Percentiles rank a stretch among this genome's conserved stretches.
These are phyloP conservation scores for Linnemannia schmuckeri DNA, from an alignment of 192 early-diverging fungal genomes.

Conservation along the genomic window DNA sequence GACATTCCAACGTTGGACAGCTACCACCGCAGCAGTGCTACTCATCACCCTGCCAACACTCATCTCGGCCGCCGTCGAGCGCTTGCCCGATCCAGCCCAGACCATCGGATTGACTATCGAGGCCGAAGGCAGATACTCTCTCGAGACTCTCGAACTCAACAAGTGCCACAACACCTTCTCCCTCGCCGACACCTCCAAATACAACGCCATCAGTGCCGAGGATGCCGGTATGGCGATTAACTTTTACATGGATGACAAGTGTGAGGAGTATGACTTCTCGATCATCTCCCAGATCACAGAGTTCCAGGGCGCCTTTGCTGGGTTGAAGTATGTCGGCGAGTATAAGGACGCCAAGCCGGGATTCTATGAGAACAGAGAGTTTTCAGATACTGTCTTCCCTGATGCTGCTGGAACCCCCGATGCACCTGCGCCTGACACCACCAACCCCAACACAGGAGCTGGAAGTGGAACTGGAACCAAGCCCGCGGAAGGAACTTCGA, in stretches of 20 bases:
- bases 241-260: slow-evolving; percentile 44
- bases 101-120: slow-evolving; percentile 25
- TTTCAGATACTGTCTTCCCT: slow-evolving; percentile 19
- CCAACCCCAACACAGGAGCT: not conserved
- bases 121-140: not conserved
- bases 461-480: not conserved
- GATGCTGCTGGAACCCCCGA: not conserved
- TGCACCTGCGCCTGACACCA: not conserved
- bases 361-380: slow-evolving; percentile 41
- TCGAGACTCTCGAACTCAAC: slow-evolving; percentile 17
- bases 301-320: slow-evolving; percentile 23
- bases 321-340: slow-evolving; percentile 32
- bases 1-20: not conserved
- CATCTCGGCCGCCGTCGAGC: slow-evolving; percentile 19
- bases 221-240: slow-evolving; percentile 26
- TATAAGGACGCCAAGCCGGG: slow-evolving; percentile 32
- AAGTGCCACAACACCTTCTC: slow-evolving; percentile 13
- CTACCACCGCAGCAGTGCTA: not conserved
- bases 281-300: slow-evolving; percentile 17
- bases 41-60: slow-evolving; percentile 7
- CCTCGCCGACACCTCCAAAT: slow-evolving; percentile 5
- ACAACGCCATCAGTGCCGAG: slow-evolving; percentile 11
- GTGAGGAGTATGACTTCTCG: slow-evolving; percentile 48
- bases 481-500: not conserved
- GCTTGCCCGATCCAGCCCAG: not conserved